These are phyloP conservation scores for Mycena maculata DNA, from an alignment of 768 basidiomycete species.

Conservation along the genomic window DNA sequence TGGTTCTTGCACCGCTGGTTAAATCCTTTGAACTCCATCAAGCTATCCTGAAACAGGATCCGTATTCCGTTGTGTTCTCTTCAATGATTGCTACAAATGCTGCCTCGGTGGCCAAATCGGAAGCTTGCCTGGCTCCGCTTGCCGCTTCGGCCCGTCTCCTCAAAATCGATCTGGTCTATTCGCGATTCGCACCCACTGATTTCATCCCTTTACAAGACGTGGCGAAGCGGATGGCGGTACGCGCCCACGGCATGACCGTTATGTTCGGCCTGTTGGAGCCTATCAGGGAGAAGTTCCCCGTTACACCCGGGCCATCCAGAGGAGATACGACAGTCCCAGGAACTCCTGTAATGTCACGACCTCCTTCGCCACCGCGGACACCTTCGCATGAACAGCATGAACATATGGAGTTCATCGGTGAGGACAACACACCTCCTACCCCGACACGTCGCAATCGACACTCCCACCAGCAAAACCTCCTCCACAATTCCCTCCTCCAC, in stretches of 20 bases:
- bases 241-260: conserved; percentile 70
- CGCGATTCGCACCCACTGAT: conserved; percentile 69
- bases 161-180: conserved; percentile 68
- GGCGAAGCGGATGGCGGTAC: conserved; percentile 62
- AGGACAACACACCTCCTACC: conserved; percentile 12
- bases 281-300: conserved; percentile 66
- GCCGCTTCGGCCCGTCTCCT: conserved; percentile 65
- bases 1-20: conserved; percentile 61
- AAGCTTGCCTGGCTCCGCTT: conserved; percentile 64
- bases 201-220: conserved; percentile 62
- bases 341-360: conserved; percentile 47
- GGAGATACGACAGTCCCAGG: conserved; percentile 48
- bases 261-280: conserved; percentile 77
- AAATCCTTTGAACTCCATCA: conserved; percentile 59
- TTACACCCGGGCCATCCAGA: conserved; percentile 55
- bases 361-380: conserved; percentile 41
- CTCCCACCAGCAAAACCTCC: conserved; percentile 44
- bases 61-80: conserved; percentile 54
- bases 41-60: conserved; percentile 55
- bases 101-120: conserved; percentile 50
- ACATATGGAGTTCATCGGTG: conserved; percentile 3
- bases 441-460: conserved; percentile 34
- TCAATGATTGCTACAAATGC: conserved; percentile 45
- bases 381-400: conserved; percentile 17
- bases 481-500: conserved; percentile 55